Evolutionary conservation across 139 green algal genomes (phyloP).

Genomic region (Haematococcus lacustris): DNA sequence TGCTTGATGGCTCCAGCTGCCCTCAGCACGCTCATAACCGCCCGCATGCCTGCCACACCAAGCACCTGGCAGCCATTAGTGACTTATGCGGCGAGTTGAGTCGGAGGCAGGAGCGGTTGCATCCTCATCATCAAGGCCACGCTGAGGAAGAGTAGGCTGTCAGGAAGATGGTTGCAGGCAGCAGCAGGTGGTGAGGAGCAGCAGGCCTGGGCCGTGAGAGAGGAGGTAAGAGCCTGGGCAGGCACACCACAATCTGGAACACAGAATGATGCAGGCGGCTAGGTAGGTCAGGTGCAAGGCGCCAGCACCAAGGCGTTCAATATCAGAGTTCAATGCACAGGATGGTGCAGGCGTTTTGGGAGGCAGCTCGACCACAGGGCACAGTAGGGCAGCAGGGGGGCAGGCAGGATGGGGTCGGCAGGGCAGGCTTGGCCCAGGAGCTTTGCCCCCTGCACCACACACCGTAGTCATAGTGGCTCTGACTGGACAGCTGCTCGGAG

Average conservation of each 20-base stretch:
- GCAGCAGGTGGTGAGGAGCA: neutral
- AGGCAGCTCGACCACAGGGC: neutral
- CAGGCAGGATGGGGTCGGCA: neutral
- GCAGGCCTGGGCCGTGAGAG: neutral
- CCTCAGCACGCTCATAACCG: constrained; percentile 71
- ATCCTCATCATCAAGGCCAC: no score
- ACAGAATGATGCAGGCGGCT: no score
- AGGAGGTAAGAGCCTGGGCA: neutral
- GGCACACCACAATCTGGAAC: no score
- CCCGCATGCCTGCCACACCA: constrained; percentile 50
- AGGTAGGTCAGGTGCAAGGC: neutral
- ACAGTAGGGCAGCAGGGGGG: neutral
- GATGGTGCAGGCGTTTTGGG: neutral
- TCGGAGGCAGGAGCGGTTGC: no score
- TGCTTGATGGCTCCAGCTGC: constrained; percentile 67
- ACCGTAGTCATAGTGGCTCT: neutral
- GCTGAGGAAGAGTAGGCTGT: neutral
- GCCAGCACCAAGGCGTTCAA: neutral
- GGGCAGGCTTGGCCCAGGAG: neutral
- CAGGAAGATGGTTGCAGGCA: neutral
- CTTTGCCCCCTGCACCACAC: neutral
- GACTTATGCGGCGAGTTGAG: no score
- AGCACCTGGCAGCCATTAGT: no score
- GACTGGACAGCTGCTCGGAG: no score
- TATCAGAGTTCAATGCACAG: neutral